A percentile compares a stretch with the other conserved stretches of the same genome.
These are phyloP conservation scores for Rutstroemia sp. DNA, from an alignment of 2,329 filamentous ascomycete species.

Conservation along the genomic window DNA sequence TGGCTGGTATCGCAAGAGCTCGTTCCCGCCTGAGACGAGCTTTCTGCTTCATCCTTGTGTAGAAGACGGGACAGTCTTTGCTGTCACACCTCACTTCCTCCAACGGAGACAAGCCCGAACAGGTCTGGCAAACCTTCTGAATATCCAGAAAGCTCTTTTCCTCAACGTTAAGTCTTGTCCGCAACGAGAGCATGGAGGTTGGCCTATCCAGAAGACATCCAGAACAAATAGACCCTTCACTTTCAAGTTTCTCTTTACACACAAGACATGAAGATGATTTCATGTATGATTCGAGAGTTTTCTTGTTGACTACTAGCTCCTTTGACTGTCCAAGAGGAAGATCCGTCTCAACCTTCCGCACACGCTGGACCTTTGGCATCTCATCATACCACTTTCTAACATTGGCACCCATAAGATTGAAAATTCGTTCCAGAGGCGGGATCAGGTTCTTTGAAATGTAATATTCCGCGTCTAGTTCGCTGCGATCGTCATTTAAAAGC, in stretches of 20 bases:
- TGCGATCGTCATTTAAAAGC: slow-evolving; percentile 66
- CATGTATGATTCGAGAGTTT: slow-evolving; percentile 93
- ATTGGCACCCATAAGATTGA: slow-evolving; percentile 91
- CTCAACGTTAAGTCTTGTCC: slow-evolving; percentile 50
- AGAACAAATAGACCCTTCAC: slow-evolving; percentile 46
- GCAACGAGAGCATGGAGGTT: slow-evolving; percentile 56
- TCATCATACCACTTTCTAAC: slow-evolving; percentile 90
- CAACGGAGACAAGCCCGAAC: slow-evolving; percentile 62
- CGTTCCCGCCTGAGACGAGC: slow-evolving; percentile 36
- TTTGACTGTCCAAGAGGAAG: slow-evolving; percentile 27
- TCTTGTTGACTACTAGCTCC: slow-evolving; percentile 38
- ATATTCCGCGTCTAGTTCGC: slow-evolving; percentile 86
- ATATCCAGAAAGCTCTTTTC: slow-evolving; percentile 60
- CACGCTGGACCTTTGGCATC: slow-evolving; percentile 84
- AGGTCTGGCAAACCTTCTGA: slow-evolving; percentile 68
- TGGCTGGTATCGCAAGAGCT: slow-evolving; percentile 33
- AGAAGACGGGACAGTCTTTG: slow-evolving; percentile 89
- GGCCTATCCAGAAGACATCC: slow-evolving; percentile 48
- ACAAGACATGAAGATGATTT: slow-evolving; percentile 70
- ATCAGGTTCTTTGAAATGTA: slow-evolving; percentile 96
- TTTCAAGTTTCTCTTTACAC: slow-evolving; percentile 47
- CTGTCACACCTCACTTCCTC: slow-evolving; percentile 85
- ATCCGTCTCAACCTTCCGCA: slow-evolving; percentile 42
- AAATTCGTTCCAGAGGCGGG: slow-evolving; percentile 89
- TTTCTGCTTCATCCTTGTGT: slow-evolving; percentile 60